Base-by-base conservation (phyloP, 2,329 filamentous ascomycete species). In the Zymoseptoria brevis region DNA sequence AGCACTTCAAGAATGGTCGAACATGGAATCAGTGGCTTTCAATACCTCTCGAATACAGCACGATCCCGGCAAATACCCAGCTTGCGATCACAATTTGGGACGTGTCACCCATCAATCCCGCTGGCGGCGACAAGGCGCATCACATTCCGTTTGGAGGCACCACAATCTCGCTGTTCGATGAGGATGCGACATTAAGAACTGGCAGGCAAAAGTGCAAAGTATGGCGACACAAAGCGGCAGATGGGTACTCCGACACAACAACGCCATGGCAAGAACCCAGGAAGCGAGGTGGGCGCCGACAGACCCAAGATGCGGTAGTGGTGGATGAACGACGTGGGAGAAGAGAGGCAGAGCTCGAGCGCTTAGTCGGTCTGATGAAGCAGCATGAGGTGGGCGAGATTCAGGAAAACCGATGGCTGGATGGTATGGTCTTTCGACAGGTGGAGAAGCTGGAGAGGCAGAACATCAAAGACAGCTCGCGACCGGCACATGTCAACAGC, bases 341-440 rank as follows among this genome's bases (percentile, higher is more conserved):
- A 21, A 61, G 71, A 41, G 72, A 72, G 54, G 86, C 90, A 56
- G 94, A 99, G 74, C 81, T 96, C 62, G 91, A 96, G 68, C 82
- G 94, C 19, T 82, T 99, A 66, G 92, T 97, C 70, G 87, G 85
- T 57, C 75, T 97, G 21, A 88, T 99, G 72, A 99, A 99, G 76
- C 96, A 96, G 75, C 94, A 97, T 71, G 95, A 99, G 72, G 95
- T 96, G 88, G 92, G 91, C 19, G 94, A 99, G 72, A 93, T 99
- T 24, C 86, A 90, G 0, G 85, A 91, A 16, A 88, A 96, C 53
- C 90, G 95, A 68, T 99, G 94, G 95, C 82, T 99, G 50, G 94
- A 99, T 73, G 89, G 94, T 69, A 82, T 97, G 67, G 92, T 96
- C 2, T 99, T 96, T 72, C 86, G 93, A 49, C 88, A 88, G 55